phyloP scores from a whole-genome alignment of 805 yeast genomes.

The Isabelozyma rhagii region DNA sequence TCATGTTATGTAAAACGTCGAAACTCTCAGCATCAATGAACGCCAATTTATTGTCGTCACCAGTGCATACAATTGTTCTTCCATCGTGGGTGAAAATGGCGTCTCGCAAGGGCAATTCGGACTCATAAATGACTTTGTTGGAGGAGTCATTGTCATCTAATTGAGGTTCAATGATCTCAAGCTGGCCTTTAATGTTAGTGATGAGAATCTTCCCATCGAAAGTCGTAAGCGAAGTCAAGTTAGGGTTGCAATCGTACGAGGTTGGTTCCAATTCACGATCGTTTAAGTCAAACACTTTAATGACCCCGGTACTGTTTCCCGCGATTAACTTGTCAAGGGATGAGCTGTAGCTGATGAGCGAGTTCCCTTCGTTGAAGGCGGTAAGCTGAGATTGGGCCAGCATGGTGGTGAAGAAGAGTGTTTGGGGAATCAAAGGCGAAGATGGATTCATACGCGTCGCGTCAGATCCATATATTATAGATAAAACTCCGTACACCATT shows the following conservation, averaged over 20 bases:
- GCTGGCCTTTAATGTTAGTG: constrained; percentile 42
- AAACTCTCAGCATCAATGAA: constrained; percentile 40
- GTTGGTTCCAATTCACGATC: constrained; percentile 60
- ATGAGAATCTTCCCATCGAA: constrained; percentile 19
- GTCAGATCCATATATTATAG: not conserved
- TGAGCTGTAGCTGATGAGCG: constrained; percentile 23
- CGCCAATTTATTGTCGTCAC: constrained; percentile 59
- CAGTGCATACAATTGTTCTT: constrained; percentile 56
- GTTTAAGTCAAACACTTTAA: constrained; percentile 47
- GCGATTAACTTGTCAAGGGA: constrained; percentile 37
- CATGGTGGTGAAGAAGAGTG: not conserved
- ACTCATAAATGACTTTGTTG: constrained; percentile 39
- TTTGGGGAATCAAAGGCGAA: not conserved
- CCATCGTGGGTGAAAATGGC: constrained; percentile 61
- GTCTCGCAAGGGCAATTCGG: constrained; percentile 49
- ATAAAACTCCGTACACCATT: not conserved
- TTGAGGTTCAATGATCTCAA: constrained; percentile 37
- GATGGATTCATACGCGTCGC: not conserved
- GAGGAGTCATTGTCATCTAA: constrained; percentile 13
- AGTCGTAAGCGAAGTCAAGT: constrained; percentile 39
- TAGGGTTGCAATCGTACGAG: constrained; percentile 49
- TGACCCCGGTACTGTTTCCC: constrained; percentile 53
- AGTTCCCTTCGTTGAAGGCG: constrained; percentile 43
- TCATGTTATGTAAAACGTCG: constrained; percentile 26
- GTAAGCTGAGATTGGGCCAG: constrained; percentile 18